Percentiles rank a stretch among this genome's conserved stretches.
Evolutionary conservation across 2,329 filamentous ascomycete genomes (phyloP).

Genomic region (Nemania diffusa): DNA sequence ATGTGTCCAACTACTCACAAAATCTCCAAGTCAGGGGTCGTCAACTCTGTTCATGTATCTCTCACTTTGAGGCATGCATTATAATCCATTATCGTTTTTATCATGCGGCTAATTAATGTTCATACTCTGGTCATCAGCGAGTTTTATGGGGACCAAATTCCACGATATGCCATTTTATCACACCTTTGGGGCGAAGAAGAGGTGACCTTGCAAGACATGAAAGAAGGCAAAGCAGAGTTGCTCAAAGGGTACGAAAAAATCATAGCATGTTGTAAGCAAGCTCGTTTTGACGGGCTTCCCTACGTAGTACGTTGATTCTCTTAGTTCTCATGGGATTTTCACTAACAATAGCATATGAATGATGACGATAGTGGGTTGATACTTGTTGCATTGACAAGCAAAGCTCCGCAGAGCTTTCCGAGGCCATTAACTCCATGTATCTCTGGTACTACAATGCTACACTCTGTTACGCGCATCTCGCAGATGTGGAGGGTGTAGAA

Average conservation of each 20-base stretch:
- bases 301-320: not conserved
- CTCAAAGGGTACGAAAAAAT: slow-evolving; percentile 11
- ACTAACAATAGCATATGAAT: not conserved
- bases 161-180: slow-evolving; percentile 25
- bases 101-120: slow-evolving; percentile 17
- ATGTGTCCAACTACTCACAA: too few species aligned
- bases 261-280: slow-evolving; percentile 2
- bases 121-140: slow-evolving; percentile 13
- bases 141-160: slow-evolving; percentile 1
- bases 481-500: slow-evolving; percentile 8
- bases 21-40: not conserved
- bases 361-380: slow-evolving; percentile 13
- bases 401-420: not conserved
- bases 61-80: not conserved
- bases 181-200: slow-evolving; percentile 27
- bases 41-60: not conserved
- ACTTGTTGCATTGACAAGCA: not conserved
- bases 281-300: slow-evolving; percentile 12
- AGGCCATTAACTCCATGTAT: not conserved
- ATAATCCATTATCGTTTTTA: not conserved
- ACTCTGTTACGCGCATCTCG: slow-evolving; percentile 26
- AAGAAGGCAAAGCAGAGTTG: slow-evolving; percentile 10
- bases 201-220: slow-evolving; percentile 28
- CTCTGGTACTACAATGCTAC: slow-evolving; percentile 21
- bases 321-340: not conserved